These are phyloP conservation scores for Nemania serpens DNA, from an alignment of 2,329 filamentous ascomycete genomes.

Conservation along the genomic window DNA sequence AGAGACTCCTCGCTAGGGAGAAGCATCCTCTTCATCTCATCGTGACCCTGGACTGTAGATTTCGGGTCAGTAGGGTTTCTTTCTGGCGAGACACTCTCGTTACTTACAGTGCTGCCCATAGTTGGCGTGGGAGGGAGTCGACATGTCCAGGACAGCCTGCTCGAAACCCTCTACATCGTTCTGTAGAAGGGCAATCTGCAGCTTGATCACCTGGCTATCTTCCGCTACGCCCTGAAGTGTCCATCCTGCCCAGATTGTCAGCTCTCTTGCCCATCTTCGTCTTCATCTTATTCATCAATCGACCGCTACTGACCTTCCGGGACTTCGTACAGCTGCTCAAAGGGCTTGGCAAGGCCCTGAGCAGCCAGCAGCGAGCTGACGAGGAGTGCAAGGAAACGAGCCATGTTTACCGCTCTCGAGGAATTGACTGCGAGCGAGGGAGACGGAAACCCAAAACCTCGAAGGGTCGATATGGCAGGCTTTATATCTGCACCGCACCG, in stretches of 20 bases:
- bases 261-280: not conserved
- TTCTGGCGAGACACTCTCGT: not conserved
- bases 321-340: constrained; percentile 26
- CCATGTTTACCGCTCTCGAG: constrained; percentile 47
- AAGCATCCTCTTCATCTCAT: constrained; percentile 35
- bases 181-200: constrained; percentile 31
- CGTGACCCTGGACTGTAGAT: constrained; percentile 27
- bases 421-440: constrained; percentile 43
- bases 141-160: constrained; percentile 33
- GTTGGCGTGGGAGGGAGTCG: constrained; percentile 27
- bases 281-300: not conserved
- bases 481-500: constrained; percentile 19
- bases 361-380: constrained; percentile 28
- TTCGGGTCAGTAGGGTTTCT: not conserved
- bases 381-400: constrained; percentile 37
- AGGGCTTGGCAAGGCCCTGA: constrained; percentile 32
- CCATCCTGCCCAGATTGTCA: constrained; percentile 28
- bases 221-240: constrained; percentile 28
- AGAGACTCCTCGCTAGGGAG: constrained; percentile 30
- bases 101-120: constrained; percentile 32
- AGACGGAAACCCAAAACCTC: not conserved
- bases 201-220: constrained; percentile 30
- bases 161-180: constrained; percentile 30
- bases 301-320: constrained; percentile 27
- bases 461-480: constrained; percentile 3